Percentiles rank a stretch among this genome's conserved stretches.
phyloP scores from a whole-genome alignment of 495 filamentous ascomycete genomes.

The Aspergillus leporis region DNA sequence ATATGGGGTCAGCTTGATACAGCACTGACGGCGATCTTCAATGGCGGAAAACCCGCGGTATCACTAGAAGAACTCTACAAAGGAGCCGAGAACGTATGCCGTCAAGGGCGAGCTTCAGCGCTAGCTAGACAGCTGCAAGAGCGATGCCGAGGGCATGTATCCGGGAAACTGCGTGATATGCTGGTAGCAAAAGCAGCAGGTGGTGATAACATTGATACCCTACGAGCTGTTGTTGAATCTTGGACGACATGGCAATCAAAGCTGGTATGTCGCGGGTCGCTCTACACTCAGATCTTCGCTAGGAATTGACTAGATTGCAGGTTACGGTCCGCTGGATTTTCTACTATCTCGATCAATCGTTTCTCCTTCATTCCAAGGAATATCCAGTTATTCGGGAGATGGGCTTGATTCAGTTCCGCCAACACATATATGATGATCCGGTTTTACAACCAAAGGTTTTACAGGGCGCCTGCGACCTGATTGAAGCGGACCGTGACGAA shows the following conservation, averaged over 20 bases:
- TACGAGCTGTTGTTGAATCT: conserved; percentile 62
- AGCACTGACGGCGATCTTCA: conserved; percentile 73
- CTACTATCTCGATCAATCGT: conserved; percentile 89
- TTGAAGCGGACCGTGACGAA: conserved; percentile 68
- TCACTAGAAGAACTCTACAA: conserved; percentile 87
- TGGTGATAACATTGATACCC: conserved; percentile 59
- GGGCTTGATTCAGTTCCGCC: conserved; percentile 58
- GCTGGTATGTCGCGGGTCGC: conserved; percentile 52
- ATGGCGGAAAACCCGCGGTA: conserved; percentile 55
- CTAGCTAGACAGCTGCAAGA: conserved; percentile 62
- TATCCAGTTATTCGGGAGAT: conserved; percentile 57
- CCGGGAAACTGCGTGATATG: conserved; percentile 52
- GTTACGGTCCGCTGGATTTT: conserved; percentile 80
- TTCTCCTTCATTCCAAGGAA: conserved; percentile 67
- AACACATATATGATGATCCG: conserved; percentile 54
- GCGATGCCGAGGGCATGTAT: conserved; percentile 64
- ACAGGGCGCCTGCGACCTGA: conserved; percentile 71
- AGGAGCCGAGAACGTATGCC: conserved; percentile 86
- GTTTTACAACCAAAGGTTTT: conserved; percentile 57
- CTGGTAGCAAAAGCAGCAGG: conserved; percentile 51
- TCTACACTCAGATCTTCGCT: conserved; percentile 2
- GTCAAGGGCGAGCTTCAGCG: conserved; percentile 65
- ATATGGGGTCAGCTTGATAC: conserved; percentile 70
- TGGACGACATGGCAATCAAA: conserved; percentile 83
- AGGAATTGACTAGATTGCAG: conserved; percentile 40